Percentiles rank a stretch among this genome's conserved stretches.
These are phyloP conservation scores for Solanum tarapatanum DNA, from an alignment of 257 asterid species.

Conservation along the genomic window DNA sequence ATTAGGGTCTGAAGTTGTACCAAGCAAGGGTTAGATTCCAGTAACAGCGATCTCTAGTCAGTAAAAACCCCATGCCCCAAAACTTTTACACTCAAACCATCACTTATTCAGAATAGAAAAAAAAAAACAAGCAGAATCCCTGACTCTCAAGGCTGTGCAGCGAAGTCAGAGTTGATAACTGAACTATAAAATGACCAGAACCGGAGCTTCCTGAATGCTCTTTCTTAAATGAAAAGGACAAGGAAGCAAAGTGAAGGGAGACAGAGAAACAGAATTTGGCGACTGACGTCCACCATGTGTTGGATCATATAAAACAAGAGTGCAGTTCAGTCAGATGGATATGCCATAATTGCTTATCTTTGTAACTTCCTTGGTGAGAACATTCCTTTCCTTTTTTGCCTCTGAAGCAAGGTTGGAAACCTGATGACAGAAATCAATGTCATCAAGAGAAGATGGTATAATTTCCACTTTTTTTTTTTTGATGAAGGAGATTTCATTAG, in stretches of 20 bases:
- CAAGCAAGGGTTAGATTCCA: not conserved
- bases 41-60: not conserved
- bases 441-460: not conserved
- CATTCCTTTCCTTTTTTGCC: conserved; percentile 54
- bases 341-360: conserved; percentile 88
- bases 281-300: not conserved
- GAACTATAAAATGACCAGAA: not conserved
- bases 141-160: not conserved
- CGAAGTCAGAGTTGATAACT: not conserved
- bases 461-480: not conserved
- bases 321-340: conserved; percentile 40
- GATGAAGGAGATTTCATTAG: not conserved
- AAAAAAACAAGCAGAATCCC: not conserved
- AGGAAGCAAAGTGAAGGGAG: not conserved
- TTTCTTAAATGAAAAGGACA: not conserved
- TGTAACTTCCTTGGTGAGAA: conserved; percentile 63
- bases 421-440: conserved; percentile 17
- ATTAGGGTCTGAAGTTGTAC: not conserved
- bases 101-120: not conserved
- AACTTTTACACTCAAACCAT: not conserved
- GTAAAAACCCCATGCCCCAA: not conserved
- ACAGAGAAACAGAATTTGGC: not conserved
- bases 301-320: not conserved
- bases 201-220: not conserved
- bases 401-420: conserved; percentile 66